Percentiles rank a stretch among this genome's conserved stretches.
phyloP scores from a whole-genome alignment of 768 basidiomycete species.

The Pisolithus marmoratus region DNA sequence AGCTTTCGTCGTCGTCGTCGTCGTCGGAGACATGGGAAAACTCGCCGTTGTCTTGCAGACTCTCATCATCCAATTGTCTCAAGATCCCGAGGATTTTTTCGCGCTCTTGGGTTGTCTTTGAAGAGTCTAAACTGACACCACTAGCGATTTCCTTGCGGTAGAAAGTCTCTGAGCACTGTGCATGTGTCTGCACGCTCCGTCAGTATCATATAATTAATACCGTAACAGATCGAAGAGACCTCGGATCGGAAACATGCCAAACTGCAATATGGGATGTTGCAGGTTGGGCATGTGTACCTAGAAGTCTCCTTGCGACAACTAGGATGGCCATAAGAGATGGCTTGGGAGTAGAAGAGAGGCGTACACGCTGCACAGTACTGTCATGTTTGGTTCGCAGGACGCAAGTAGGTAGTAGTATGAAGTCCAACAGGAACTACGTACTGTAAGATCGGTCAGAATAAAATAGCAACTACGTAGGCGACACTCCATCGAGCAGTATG shows the following conservation, averaged over 20 bases:
- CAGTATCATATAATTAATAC: not conserved
- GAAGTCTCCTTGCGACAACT: conserved; percentile 75
- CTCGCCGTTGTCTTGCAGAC: conserved; percentile 32
- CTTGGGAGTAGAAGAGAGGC: conserved; percentile 13
- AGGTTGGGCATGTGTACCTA: conserved; percentile 77
- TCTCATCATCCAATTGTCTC: conserved; percentile 66
- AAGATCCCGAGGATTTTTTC: conserved; percentile 64
- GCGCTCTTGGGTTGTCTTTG: conserved; percentile 53
- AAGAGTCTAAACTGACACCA: conserved; percentile 52
- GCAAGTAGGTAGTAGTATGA: no score
- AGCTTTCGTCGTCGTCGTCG: conserved; percentile 37
- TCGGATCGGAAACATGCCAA: conserved; percentile 71
- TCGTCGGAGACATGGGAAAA: conserved; percentile 29
- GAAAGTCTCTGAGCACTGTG: conserved; percentile 75
- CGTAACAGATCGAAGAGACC: conserved; percentile 33
- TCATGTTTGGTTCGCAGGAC: no score
- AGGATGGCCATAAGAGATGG: not conserved
- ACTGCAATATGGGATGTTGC: conserved; percentile 79
- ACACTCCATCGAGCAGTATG: no score
- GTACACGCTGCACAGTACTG: conserved; percentile 41
- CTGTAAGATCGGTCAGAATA: no score
- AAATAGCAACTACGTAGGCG: no score
- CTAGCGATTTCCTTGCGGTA: conserved; percentile 69
- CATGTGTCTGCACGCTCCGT: conserved; percentile 41
- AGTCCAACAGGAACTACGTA: no score